phyloP scores from a whole-genome alignment of 2,329 filamentous ascomycete species.

The Colletotrichum sansevieriae region DNA sequence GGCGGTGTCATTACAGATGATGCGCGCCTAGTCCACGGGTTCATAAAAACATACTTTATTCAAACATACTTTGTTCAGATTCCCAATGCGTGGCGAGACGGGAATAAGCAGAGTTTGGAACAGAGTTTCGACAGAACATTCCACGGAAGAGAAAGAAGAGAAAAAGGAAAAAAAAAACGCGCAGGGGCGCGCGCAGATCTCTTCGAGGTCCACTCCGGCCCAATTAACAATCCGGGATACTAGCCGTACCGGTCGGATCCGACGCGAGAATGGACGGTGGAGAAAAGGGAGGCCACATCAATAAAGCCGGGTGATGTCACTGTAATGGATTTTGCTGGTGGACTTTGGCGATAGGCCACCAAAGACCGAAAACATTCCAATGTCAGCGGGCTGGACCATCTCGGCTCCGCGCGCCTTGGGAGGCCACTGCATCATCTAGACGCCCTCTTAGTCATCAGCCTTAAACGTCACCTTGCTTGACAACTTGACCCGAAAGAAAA shows the following conservation, averaged over 20 bases:
- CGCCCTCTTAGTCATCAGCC: conserved; percentile 35
- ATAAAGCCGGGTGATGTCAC: conserved; percentile 29
- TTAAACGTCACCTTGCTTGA: conserved; percentile 40
- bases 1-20: conserved; percentile 32
- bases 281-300: too few relatives aligned
- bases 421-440: neutral
- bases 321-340: neutral
- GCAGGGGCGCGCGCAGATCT: neutral
- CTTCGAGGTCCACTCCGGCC: neutral
- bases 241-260: conserved; percentile 27
- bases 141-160: neutral
- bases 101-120: neutral
- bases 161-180: too few relatives aligned
- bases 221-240: conserved; percentile 9
- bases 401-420: conserved; percentile 2
- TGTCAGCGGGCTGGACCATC: neutral
- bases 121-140: conserved; percentile 20
- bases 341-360: neutral
- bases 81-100: neutral
- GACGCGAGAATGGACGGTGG: neutral
- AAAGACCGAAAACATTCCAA: neutral
- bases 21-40: neutral
- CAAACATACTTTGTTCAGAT: neutral
- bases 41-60: neutral
- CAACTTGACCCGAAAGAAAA: neutral